These are phyloP conservation scores for Leccinum disarticulatum DNA, from an alignment of 768 basidiomycete species.

Conservation along the genomic window DNA sequence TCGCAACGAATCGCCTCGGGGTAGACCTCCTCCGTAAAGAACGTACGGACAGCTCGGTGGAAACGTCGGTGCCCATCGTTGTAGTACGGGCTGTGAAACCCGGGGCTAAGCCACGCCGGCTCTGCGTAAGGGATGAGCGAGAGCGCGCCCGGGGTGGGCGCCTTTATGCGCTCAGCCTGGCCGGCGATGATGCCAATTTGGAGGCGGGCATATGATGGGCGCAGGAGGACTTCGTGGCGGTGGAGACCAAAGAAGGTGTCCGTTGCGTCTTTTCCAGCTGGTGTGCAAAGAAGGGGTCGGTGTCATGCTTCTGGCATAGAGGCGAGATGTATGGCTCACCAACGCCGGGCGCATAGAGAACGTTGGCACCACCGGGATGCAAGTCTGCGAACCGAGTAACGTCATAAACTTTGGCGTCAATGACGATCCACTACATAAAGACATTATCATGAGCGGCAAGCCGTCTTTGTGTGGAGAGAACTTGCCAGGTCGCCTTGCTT, in stretches of 20 bases:
- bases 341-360: conserved; percentile 63
- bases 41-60: too few relatives aligned
- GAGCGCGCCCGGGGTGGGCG: conserved; percentile 57
- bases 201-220: conserved; percentile 70
- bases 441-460: not conserved
- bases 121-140: conserved; percentile 85
- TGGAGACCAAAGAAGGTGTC: conserved; percentile 85
- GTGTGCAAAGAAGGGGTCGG: too few relatives aligned
- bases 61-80: conserved; percentile 70
- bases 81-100: conserved; percentile 77
- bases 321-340: conserved; percentile 42
- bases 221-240: conserved; percentile 73
- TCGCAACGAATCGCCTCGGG: too few relatives aligned
- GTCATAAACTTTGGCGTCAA: conserved; percentile 82
- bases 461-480: conserved; percentile 5
- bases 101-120: conserved; percentile 72
- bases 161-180: conserved; percentile 54
- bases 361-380: conserved; percentile 82
- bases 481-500: conserved; percentile 77
- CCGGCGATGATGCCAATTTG: conserved; percentile 64
- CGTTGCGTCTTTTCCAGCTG: conserved; percentile 75
- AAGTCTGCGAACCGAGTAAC: conserved; percentile 77
- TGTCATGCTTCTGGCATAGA: not conserved
- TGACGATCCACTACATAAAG: conserved; percentile 67
- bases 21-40: too few relatives aligned